Conservation (phyloP, 257 asterid species). For the Schizonepeta tenuifolia region DNA sequence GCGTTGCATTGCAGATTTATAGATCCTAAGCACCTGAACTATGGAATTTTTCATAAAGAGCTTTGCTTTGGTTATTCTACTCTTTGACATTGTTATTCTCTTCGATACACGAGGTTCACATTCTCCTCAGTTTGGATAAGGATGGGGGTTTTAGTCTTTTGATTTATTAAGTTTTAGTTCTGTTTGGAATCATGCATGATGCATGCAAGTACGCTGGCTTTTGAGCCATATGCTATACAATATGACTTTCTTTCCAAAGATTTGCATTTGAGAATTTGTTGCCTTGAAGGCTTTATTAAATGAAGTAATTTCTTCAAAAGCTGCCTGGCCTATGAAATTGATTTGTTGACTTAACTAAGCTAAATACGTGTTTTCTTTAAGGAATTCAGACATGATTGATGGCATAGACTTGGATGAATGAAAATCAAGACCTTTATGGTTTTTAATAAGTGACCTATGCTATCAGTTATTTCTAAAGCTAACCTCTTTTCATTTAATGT, state of each 20-base stretch:
- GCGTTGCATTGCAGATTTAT: too few species aligned
- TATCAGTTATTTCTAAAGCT: slow-evolving; percentile 11
- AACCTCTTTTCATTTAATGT: slow-evolving; percentile 12
- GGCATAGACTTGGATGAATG: slow-evolving; percentile 1
- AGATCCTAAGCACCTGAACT: background rate
- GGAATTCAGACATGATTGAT: slow-evolving; percentile 8
- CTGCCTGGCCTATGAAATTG: slow-evolving; percentile 17
- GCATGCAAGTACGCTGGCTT: background rate
- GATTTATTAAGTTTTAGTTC: background rate
- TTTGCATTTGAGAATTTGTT: background rate
- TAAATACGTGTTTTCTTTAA: background rate
- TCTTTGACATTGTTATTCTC: background rate
- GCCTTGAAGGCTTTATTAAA: background rate
- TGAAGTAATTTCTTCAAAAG: background rate
- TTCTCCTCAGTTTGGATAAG: background rate
- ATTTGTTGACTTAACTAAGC: slow-evolving; percentile 9
- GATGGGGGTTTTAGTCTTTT: background rate
- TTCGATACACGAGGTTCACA: background rate
- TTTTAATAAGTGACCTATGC: slow-evolving; percentile 6
- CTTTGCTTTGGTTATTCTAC: background rate
- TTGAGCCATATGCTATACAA: background rate
- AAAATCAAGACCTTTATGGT: background rate
- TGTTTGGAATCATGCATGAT: background rate
- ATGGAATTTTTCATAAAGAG: background rate
- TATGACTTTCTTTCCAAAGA: slow-evolving; percentile 1